A percentile compares a stretch with the other conserved stretches of the same genome.
Evolutionary conservation across 2,329 filamentous ascomycete species (phyloP).

Genomic region (Nemania abortiva): DNA sequence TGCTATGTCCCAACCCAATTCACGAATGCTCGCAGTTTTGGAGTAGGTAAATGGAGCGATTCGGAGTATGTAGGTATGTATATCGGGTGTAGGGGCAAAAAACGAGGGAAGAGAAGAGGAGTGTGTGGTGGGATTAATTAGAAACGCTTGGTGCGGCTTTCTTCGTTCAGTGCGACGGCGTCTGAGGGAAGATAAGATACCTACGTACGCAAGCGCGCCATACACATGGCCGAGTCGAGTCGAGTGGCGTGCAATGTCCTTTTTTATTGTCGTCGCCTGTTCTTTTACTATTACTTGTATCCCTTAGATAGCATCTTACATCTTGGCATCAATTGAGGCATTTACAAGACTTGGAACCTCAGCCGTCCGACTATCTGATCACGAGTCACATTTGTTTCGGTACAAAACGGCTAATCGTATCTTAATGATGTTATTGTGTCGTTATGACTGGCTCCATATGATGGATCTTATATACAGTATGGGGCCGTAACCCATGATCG

Average conservation of each 20-base stretch:
- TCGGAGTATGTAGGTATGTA: slow-evolving; percentile 7
- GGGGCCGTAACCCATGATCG: neutral
- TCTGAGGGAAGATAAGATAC: neutral
- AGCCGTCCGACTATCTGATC: neutral
- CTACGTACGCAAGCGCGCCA: slow-evolving; percentile 16
- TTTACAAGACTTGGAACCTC: slow-evolving; percentile 6
- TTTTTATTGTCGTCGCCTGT: slow-evolving; percentile 16
- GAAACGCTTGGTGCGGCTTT: slow-evolving; percentile 3
- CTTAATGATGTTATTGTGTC: neutral
- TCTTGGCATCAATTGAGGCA: slow-evolving; percentile 31
- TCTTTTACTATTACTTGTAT: slow-evolving; percentile 37
- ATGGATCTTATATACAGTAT: slow-evolving; percentile 28
- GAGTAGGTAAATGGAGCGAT: slow-evolving; percentile 9
- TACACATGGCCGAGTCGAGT: slow-evolving; percentile 14
- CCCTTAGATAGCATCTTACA: slow-evolving; percentile 42
- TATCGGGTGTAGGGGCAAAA: slow-evolving; percentile 7
- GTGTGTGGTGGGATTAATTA: slow-evolving; percentile 8
- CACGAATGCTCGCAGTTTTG: neutral
- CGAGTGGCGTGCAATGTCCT: slow-evolving; percentile 5
- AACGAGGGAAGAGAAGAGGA: neutral
- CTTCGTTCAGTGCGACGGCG: neutral
- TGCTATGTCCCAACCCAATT: too few species aligned
- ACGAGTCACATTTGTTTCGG: neutral
- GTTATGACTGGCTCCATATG: neutral
- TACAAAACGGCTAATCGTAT: neutral